A percentile compares a stretch with the other conserved stretches of the same genome.
phyloP scores from a whole-genome alignment of 148 eudicot species.

The Nepenthes mirabilis region DNA sequence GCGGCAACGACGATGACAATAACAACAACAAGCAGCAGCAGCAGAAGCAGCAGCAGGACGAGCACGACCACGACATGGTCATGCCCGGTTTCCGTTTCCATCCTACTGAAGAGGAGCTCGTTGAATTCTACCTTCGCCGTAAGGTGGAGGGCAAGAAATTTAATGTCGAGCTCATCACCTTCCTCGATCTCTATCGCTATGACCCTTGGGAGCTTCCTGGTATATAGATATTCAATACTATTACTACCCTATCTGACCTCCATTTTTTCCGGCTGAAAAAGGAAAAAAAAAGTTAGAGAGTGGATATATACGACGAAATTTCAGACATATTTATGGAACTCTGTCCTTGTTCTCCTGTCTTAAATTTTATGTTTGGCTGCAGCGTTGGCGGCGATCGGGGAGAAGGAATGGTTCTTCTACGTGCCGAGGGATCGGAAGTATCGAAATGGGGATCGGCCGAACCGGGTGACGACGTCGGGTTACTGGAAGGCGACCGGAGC shows the following conservation, averaged over 20 bases:
- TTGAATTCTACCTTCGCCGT: slow-evolving; percentile 95
- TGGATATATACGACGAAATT: not conserved
- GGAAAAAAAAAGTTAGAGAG: not conserved
- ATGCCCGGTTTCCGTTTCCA: slow-evolving; percentile 95
- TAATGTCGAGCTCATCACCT: slow-evolving; percentile 88
- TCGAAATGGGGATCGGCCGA: slow-evolving; percentile 81
- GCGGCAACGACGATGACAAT: slow-evolving; percentile 1
- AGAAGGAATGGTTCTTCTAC: slow-evolving; percentile 90
- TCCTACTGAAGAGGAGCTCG: slow-evolving; percentile 86
- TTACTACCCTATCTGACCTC: not conserved
- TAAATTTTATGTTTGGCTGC: not conserved
- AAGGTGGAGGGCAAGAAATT: slow-evolving; percentile 91
- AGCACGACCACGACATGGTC: slow-evolving; percentile 68
- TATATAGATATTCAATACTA: slow-evolving; percentile 10
- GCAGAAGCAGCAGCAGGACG: slow-evolving; percentile 20
- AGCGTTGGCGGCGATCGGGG: slow-evolving; percentile 90
- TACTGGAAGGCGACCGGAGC: slow-evolving; percentile 98
- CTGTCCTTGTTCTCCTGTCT: too few species aligned
- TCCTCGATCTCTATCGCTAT: slow-evolving; percentile 82
- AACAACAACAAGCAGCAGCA: slow-evolving; percentile 3
- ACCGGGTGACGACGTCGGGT: slow-evolving; percentile 78
- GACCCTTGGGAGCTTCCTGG: slow-evolving; percentile 99
- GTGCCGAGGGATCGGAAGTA: slow-evolving; percentile 89
- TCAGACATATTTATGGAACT: not conserved
- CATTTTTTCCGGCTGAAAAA: not conserved